phyloP scores from a whole-genome alignment of 2,329 filamentous ascomycete species.

The Hortaea werneckii region DNA sequence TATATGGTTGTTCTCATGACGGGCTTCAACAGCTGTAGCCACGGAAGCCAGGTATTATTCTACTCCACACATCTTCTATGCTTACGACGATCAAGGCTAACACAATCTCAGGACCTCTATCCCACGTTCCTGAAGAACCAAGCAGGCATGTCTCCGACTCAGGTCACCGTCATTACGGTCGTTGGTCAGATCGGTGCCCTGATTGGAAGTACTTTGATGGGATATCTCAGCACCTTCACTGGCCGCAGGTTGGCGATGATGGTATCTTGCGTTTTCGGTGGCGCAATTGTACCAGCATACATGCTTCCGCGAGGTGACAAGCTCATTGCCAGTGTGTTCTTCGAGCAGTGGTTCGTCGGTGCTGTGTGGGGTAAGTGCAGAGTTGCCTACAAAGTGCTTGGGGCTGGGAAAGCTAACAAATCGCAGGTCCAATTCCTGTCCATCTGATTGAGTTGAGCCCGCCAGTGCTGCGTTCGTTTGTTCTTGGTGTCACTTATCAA shows the following conservation, averaged over 20 bases:
- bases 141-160: slow-evolving; percentile 18
- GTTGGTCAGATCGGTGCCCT: slow-evolving; percentile 27
- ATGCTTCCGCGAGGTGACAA: slow-evolving; percentile 21
- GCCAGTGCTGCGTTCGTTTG: slow-evolving; percentile 23
- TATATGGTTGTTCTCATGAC: slow-evolving; percentile 22
- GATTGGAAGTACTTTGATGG: slow-evolving; percentile 25
- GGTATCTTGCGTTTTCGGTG: slow-evolving; percentile 26
- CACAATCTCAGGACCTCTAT: slow-evolving; percentile 17
- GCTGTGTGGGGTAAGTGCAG: slow-evolving; percentile 25
- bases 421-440: slow-evolving; percentile 6
- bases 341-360: slow-evolving; percentile 30
- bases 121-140: slow-evolving; percentile 32
- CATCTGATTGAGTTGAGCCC: slow-evolving; percentile 29
- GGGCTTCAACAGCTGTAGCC: slow-evolving; percentile 14
- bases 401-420: neutral
- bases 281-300: slow-evolving; percentile 27
- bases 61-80: too few relatives aligned
- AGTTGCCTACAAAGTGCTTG: slow-evolving; percentile 26
- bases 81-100: too few relatives aligned
- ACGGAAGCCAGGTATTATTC: slow-evolving; percentile 16
- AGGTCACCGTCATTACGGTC: slow-evolving; percentile 27
- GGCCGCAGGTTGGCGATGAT: slow-evolving; percentile 31
- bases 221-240: slow-evolving; percentile 27
- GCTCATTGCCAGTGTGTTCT: slow-evolving; percentile 27
- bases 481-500: slow-evolving; percentile 30